Evolutionary conservation across 73 alveolate species (phyloP).

Genomic region (Blepharisma stoltei): DNA sequence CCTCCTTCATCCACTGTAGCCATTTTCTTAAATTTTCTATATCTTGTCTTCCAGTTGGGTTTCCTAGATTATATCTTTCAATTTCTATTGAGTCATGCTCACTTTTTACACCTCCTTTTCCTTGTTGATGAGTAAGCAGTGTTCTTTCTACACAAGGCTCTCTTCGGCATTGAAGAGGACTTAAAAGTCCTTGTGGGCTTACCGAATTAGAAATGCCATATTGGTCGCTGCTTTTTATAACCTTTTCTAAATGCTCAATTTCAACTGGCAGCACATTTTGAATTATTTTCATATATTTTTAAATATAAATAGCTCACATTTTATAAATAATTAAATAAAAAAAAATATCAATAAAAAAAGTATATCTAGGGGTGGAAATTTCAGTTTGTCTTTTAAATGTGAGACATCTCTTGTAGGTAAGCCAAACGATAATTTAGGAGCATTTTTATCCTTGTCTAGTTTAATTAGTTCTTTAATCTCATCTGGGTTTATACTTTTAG

Average conservation of each 20-base stretch:
- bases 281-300: background rate
- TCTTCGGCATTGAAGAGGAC: background rate
- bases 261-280: background rate
- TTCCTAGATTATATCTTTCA: conserved; percentile 9
- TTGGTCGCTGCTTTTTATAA: background rate
- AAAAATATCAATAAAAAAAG: too few relatives aligned
- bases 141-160: conserved; percentile 8
- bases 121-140: background rate
- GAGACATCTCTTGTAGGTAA: conserved; percentile 6
- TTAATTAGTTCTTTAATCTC: too few relatives aligned
- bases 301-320: too few relatives aligned
- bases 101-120: background rate
- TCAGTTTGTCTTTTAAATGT: conserved; percentile 8
- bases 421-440: too few relatives aligned
- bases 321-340: too few relatives aligned
- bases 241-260: background rate
- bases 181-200: background rate
- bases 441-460: too few relatives aligned
- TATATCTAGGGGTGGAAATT: too few relatives aligned
- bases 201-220: background rate
- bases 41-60: conserved; percentile 27
- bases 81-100: too few relatives aligned
- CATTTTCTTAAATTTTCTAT: background rate
- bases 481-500: too few relatives aligned
- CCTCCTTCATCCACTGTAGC: background rate